Conservation (phyloP, 768 basidiomycete genomes). For the Boletus patriciae region DNA sequence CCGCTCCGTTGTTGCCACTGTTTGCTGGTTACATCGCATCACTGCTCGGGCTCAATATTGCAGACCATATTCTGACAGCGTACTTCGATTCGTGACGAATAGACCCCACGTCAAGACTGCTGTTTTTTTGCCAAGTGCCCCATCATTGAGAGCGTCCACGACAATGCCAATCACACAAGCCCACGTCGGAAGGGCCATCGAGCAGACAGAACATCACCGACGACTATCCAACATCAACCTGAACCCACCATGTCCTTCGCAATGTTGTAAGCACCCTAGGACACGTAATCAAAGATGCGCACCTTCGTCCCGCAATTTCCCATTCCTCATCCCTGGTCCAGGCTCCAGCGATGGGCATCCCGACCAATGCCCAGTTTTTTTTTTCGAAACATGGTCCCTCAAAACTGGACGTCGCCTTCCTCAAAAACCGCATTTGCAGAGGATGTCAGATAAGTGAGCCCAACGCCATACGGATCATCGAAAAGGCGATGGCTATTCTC, state of each 20-base stretch:
- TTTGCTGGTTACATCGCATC: conserved; percentile 85
- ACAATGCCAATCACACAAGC: conserved; percentile 37
- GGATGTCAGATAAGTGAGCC: conserved; percentile 93
- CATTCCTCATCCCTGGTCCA: conserved; percentile 67
- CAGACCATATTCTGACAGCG: conserved; percentile 70
- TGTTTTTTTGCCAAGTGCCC: neutral
- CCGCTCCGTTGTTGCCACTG: conserved; percentile 86
- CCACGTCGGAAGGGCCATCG: conserved; percentile 37
- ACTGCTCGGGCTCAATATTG: conserved; percentile 88
- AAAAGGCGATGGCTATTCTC: conserved; percentile 82
- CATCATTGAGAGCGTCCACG: conserved; percentile 15
- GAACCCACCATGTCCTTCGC: conserved; percentile 89
- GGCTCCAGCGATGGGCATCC: conserved; percentile 92
- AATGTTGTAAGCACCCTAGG: conserved; percentile 90
- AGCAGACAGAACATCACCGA: conserved; percentile 43
- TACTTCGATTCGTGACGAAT: conserved; percentile 64
- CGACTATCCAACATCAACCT: conserved; percentile 74
- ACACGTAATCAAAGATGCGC: conserved; percentile 93
- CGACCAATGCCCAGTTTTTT: conserved; percentile 96
- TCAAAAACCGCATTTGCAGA: conserved; percentile 98
- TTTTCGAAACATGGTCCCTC: conserved; percentile 79
- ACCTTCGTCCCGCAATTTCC: conserved; percentile 19
- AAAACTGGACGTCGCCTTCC: conserved; percentile 94
- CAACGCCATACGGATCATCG: conserved; percentile 91
- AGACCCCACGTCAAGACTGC: neutral